A percentile compares a stretch with the other conserved stretches of the same genome.
phyloP scores from a whole-genome alignment of 495 filamentous ascomycete genomes.

The Penicillium roqueforti region DNA sequence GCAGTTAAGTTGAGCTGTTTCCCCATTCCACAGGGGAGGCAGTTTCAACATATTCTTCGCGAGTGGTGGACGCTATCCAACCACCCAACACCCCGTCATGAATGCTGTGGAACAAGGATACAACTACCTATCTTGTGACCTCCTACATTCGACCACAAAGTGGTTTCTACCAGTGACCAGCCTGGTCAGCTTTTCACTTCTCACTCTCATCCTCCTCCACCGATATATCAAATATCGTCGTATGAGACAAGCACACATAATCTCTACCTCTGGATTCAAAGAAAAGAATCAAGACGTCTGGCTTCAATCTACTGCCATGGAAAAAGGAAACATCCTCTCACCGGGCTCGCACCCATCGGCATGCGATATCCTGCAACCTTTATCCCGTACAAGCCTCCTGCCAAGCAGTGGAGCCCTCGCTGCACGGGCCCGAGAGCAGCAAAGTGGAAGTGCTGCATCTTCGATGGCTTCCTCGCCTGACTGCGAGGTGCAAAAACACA shows the following conservation, averaged over 20 bases:
- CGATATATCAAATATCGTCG: background rate
- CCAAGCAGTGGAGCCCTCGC: slow-evolving; percentile 30
- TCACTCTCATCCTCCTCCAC: background rate
- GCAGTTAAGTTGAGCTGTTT: slow-evolving; percentile 6
- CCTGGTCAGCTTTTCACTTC: background rate
- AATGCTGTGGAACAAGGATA: background rate
- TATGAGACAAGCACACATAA: background rate
- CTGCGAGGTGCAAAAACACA: slow-evolving; percentile 22
- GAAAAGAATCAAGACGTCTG: background rate
- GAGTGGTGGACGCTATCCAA: slow-evolving; percentile 4
- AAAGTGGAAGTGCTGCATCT: background rate
- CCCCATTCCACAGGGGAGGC: background rate
- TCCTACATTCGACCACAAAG: background rate
- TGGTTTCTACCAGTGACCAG: background rate
- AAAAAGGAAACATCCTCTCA: slow-evolving; percentile 12
- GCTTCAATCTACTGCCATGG: slow-evolving; percentile 15
- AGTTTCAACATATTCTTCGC: slow-evolving; percentile 1
- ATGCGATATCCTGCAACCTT: slow-evolving; percentile 35
- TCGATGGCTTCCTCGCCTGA: background rate
- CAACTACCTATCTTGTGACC: background rate
- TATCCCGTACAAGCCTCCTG: slow-evolving; percentile 30
- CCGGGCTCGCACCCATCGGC: slow-evolving; percentile 21
- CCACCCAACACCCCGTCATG: background rate
- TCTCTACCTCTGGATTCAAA: background rate
- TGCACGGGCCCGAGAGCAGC: slow-evolving; percentile 16